These are phyloP conservation scores for Hymenoscyphus repandus DNA, from an alignment of 2,329 filamentous ascomycete genomes.

Conservation along the genomic window DNA sequence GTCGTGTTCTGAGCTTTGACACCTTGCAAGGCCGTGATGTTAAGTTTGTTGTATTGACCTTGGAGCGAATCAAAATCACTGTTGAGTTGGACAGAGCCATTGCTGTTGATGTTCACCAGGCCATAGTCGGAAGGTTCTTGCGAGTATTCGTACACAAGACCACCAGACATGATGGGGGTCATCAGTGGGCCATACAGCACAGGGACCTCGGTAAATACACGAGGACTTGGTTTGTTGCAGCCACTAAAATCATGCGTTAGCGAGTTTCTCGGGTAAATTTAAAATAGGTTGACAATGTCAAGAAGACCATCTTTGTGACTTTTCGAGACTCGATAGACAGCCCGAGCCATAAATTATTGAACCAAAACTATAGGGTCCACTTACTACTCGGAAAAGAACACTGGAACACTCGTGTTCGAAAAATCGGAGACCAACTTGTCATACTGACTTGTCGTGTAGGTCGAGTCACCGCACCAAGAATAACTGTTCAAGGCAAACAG, in stretches of 20 bases:
- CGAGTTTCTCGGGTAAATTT: not conserved
- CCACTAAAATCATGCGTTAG: slow-evolving; percentile 36
- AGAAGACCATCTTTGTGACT: not conserved
- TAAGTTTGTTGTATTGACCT: slow-evolving; percentile 67
- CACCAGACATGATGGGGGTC: slow-evolving; percentile 64
- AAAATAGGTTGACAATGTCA: no score
- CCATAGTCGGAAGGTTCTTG: slow-evolving; percentile 64
- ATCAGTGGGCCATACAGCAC: slow-evolving; percentile 68
- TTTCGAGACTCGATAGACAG: not conserved
- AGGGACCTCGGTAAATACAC: slow-evolving; percentile 70
- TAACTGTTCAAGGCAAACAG: slow-evolving; percentile 76
- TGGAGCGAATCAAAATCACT: slow-evolving; percentile 70
- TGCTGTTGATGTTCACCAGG: slow-evolving; percentile 56
- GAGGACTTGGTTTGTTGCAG: slow-evolving; percentile 67
- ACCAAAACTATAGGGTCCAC: not conserved
- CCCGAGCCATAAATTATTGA: not conserved
- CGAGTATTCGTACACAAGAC: slow-evolving; percentile 76
- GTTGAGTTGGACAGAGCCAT: slow-evolving; percentile 53
- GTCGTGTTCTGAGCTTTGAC: slow-evolving; percentile 51
- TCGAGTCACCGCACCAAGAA: slow-evolving; percentile 65
- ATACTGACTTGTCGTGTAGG: slow-evolving; percentile 58
- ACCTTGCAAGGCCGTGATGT: slow-evolving; percentile 63
- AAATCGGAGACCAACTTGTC: slow-evolving; percentile 61
- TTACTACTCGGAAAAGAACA: slow-evolving; percentile 73
- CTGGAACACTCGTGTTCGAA: slow-evolving; percentile 58